Conservation (phyloP, 2,329 filamentous ascomycete species). For the Pestalotiopsis sp. region DNA sequence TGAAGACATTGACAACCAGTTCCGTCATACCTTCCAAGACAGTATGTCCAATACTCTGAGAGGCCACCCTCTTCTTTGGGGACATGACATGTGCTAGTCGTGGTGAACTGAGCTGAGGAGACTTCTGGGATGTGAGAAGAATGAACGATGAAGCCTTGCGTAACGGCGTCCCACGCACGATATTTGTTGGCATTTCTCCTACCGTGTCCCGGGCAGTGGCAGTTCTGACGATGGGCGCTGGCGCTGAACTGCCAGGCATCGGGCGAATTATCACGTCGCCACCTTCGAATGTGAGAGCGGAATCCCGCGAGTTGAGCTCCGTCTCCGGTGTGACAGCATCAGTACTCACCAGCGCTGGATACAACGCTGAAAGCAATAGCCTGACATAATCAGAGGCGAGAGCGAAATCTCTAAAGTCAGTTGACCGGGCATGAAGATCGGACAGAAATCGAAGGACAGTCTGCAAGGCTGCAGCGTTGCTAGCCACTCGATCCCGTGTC, state of each 20-base stretch:
- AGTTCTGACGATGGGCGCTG: conserved; percentile 74
- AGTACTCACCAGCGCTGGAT: conserved; percentile 84
- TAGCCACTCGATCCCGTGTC: conserved; percentile 52
- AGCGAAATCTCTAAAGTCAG: conserved; percentile 81
- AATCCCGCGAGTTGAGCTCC: conserved; percentile 84
- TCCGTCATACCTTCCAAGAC: conserved; percentile 78
- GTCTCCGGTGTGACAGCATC: conserved; percentile 82
- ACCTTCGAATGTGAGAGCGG: conserved; percentile 81
- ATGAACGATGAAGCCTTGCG: conserved; percentile 90
- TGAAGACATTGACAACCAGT: conserved; percentile 77
- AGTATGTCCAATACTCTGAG: conserved; percentile 63
- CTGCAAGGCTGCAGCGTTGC: conserved; percentile 69
- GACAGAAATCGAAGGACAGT: conserved; percentile 79
- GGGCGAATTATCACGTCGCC: conserved; percentile 83
- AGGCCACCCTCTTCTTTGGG: conserved; percentile 54
- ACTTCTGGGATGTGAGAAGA: conserved; percentile 74
- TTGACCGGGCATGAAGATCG: conserved; percentile 76
- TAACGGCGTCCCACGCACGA: conserved; percentile 61
- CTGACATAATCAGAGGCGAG: conserved; percentile 80
- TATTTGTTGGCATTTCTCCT: conserved; percentile 37
- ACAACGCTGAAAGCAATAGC: conserved; percentile 77
- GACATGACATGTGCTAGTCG: conserved; percentile 66
- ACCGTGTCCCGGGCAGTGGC: conserved; percentile 58
- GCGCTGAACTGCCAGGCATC: conserved; percentile 61
- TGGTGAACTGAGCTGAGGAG: conserved; percentile 61